phyloP scores from a whole-genome alignment of 1,284 basidiomycete species.

The Ceratobasidium sp. region DNA sequence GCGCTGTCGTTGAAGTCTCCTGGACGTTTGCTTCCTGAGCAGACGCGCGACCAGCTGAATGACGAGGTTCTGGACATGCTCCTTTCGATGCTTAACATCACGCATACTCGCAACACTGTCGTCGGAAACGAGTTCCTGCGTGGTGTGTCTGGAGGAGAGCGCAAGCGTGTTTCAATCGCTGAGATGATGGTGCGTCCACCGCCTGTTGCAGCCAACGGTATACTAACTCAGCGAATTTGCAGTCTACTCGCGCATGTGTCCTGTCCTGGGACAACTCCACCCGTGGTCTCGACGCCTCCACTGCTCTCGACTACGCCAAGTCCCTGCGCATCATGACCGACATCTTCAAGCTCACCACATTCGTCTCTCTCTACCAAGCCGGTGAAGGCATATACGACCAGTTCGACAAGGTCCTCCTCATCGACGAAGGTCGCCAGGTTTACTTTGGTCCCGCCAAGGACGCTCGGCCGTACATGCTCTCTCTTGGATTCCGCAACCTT shows the following conservation, averaged over 20 bases:
- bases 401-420: constrained; percentile 59
- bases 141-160: constrained; percentile 68
- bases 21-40: constrained; percentile 59
- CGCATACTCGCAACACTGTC: constrained; percentile 65
- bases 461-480: constrained; percentile 61
- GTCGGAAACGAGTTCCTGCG: constrained; percentile 66
- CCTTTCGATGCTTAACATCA: constrained; percentile 68
- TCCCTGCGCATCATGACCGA: constrained; percentile 65
- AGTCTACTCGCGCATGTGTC: constrained; percentile 48
- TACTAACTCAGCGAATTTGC: constrained; percentile 43
- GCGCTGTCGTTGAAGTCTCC: constrained; percentile 64
- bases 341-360: constrained; percentile 57
- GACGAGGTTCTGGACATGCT: constrained; percentile 63
- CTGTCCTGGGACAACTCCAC: constrained; percentile 65
- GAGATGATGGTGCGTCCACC: constrained; percentile 62
- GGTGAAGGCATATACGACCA: constrained; percentile 60
- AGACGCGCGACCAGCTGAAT: constrained; percentile 60
- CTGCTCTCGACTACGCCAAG: constrained; percentile 67
- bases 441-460: constrained; percentile 64
- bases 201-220: constrained; percentile 16
- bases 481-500: constrained; percentile 58
- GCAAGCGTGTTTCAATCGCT: constrained; percentile 69
- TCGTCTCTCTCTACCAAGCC: constrained; percentile 63
- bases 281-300: constrained; percentile 67
- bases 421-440: constrained; percentile 63